Conservation (phyloP, 345 rosid species). For the Lagerstroemia speciosa region DNA sequence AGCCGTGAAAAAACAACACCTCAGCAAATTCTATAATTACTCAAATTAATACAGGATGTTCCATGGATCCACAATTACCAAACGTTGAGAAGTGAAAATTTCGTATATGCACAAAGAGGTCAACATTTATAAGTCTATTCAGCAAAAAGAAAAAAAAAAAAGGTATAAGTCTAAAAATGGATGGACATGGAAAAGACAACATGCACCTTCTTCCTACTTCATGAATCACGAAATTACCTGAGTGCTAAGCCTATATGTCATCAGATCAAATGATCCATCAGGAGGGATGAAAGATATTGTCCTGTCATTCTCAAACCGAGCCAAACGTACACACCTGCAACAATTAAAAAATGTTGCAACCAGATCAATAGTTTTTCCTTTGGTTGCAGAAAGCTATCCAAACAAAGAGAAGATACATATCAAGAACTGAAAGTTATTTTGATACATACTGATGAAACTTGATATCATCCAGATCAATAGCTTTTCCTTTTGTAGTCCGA, state of each 20-base stretch:
- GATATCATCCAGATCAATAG: constrained; percentile 91
- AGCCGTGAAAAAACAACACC: constrained; percentile 1
- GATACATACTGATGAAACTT: constrained; percentile 85
- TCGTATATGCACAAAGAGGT: neutral
- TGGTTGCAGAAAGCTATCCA: neutral
- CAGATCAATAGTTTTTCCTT: neutral
- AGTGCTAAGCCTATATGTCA: constrained; percentile 94
- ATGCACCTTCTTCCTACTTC: neutral
- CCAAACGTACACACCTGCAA: constrained; percentile 83
- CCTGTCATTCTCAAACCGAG: constrained; percentile 92
- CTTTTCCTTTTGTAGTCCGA: constrained; percentile 84
- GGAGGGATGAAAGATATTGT: constrained; percentile 97
- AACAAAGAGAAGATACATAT: neutral
- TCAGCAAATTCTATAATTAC: neutral
- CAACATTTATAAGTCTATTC: no score
- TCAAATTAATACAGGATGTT: neutral
- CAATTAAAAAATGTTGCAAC: neutral
- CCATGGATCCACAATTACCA: neutral
- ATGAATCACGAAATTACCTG: constrained; percentile 42
- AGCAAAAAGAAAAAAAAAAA: no score
- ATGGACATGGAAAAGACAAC: neutral
- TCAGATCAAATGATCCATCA: constrained; percentile 95
- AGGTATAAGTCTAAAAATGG: neutral
- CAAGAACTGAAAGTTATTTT: neutral
- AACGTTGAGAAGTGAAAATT: neutral